phyloP scores from a whole-genome alignment of 1,139 yeast genomes.

The Eremothecium coryli region DNA sequence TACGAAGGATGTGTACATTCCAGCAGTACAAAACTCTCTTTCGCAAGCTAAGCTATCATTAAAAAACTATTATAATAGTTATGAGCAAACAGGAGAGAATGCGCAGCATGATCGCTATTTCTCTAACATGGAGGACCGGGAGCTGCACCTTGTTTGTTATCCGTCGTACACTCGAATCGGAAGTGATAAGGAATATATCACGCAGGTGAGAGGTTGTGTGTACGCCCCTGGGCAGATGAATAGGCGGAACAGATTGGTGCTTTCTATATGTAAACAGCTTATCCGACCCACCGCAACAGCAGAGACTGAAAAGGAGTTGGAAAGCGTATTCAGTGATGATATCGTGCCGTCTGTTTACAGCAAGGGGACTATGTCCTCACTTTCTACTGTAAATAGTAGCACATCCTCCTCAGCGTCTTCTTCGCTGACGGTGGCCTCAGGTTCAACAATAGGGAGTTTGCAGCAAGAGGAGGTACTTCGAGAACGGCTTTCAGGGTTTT shows the following conservation, averaged over 20 bases:
- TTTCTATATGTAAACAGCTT: slow-evolving; percentile 63
- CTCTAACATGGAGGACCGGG: slow-evolving; percentile 11
- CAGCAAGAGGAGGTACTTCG: slow-evolving; percentile 29
- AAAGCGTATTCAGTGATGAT: slow-evolving; percentile 7
- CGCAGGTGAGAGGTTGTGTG: slow-evolving; percentile 68
- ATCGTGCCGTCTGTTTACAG: slow-evolving; percentile 4
- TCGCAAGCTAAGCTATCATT: slow-evolving; percentile 35
- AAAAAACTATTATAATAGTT: slow-evolving; percentile 20
- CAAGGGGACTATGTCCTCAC: slow-evolving; percentile 7
- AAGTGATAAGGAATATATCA: slow-evolving; percentile 35
- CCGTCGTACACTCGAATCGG: slow-evolving; percentile 53
- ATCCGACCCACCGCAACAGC: slow-evolving; percentile 37
- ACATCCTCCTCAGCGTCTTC: slow-evolving; percentile 5
- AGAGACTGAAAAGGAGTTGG: slow-evolving; percentile 21
- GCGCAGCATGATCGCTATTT: slow-evolving; percentile 8
- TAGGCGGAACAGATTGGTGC: slow-evolving; percentile 58
- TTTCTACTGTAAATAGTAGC: slow-evolving; percentile 7
- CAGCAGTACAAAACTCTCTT: slow-evolving; percentile 27
- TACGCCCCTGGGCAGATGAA: slow-evolving; percentile 62
- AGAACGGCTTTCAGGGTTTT: slow-evolving; percentile 50
- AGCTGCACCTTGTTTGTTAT: slow-evolving; percentile 38
- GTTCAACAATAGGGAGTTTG: slow-evolving; percentile 8
- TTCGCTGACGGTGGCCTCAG: slow-evolving; percentile 1
- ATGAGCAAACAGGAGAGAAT: slow-evolving; percentile 13
- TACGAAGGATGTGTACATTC: slow-evolving; percentile 51